These are phyloP conservation scores for Mortierella sp. DNA, from an alignment of 371 early-diverging fungal species.

Conservation along the genomic window DNA sequence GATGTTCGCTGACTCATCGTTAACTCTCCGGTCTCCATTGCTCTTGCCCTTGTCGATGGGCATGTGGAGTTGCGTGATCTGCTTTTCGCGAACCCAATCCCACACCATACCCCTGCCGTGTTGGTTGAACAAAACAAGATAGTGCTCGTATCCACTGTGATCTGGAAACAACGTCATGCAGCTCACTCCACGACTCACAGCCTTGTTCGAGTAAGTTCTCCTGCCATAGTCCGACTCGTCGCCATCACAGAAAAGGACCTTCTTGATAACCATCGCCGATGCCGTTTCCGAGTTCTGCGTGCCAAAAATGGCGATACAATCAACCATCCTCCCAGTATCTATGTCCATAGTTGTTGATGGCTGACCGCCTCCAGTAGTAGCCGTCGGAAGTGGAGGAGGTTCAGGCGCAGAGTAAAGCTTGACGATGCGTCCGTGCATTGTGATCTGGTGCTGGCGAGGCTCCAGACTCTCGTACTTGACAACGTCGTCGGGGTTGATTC, in stretches of 20 bases:
- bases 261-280: slow-evolving; percentile 28
- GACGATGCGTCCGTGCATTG: slow-evolving; percentile 21
- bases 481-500: background rate
- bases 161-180: slow-evolving; percentile 38
- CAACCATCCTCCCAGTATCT: background rate
- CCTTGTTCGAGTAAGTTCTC: slow-evolving; percentile 1
- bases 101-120: slow-evolving; percentile 35
- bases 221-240: background rate
- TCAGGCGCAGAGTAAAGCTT: slow-evolving; percentile 22
- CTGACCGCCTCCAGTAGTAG: background rate
- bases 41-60: background rate
- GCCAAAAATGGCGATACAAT: slow-evolving; percentile 35
- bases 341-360: background rate
- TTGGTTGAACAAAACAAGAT: slow-evolving; percentile 36
- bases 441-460: slow-evolving; percentile 1
- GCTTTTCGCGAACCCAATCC: slow-evolving; percentile 40
- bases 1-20: slow-evolving; percentile 7
- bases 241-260: slow-evolving; percentile 13
- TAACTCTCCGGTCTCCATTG: background rate
- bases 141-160: slow-evolving; percentile 30
- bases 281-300: slow-evolving; percentile 22
- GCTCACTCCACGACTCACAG: slow-evolving; percentile 29
- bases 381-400: background rate
- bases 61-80: slow-evolving; percentile 28
- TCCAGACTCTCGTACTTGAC: slow-evolving; percentile 14